Percentiles rank a stretch among this genome's conserved stretches.
Evolutionary conservation across 2,329 filamentous ascomycete species (phyloP).

Genomic region (Pseudogymnoascus sp.): DNA sequence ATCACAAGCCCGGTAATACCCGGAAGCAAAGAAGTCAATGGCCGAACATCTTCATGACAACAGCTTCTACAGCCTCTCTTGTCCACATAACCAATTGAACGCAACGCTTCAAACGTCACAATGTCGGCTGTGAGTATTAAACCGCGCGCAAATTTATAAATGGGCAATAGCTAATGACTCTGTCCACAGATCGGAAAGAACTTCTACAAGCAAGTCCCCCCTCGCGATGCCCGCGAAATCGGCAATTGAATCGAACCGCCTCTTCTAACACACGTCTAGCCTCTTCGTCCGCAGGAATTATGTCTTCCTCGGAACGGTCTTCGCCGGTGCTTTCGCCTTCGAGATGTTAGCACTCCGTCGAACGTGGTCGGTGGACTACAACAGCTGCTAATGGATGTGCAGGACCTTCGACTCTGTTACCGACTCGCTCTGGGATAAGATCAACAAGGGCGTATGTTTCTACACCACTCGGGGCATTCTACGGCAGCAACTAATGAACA

Average conservation of each 20-base stretch:
- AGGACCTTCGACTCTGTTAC: conserved; percentile 77
- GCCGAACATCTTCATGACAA: conserved; percentile 18
- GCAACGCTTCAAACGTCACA: conserved; percentile 17
- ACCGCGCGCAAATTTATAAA: background rate
- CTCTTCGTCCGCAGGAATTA: conserved; percentile 78
- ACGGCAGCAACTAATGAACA: conserved; percentile 25
- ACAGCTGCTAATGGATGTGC: conserved; percentile 8
- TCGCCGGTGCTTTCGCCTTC: conserved; percentile 78
- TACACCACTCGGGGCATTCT: background rate
- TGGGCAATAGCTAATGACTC: conserved; percentile 17
- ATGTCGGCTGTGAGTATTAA: conserved; percentile 24
- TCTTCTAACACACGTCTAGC: conserved; percentile 40
- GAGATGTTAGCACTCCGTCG: conserved; percentile 66
- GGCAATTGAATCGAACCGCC: background rate
- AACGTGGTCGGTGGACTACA: background rate
- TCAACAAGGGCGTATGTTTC: conserved; percentile 81
- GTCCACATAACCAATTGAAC: conserved; percentile 11
- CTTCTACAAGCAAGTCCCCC: conserved; percentile 27
- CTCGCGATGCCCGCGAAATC: conserved; percentile 9
- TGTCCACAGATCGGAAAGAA: conserved; percentile 24
- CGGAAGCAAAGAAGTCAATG: conserved; percentile 10
- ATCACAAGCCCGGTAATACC: conserved; percentile 15
- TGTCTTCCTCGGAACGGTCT: conserved; percentile 79
- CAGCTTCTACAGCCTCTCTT: conserved; percentile 13
- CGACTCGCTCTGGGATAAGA: conserved; percentile 79